Base-by-base conservation (phyloP, 805 yeast species). In the Hermanozyma aechmeae region DNA sequence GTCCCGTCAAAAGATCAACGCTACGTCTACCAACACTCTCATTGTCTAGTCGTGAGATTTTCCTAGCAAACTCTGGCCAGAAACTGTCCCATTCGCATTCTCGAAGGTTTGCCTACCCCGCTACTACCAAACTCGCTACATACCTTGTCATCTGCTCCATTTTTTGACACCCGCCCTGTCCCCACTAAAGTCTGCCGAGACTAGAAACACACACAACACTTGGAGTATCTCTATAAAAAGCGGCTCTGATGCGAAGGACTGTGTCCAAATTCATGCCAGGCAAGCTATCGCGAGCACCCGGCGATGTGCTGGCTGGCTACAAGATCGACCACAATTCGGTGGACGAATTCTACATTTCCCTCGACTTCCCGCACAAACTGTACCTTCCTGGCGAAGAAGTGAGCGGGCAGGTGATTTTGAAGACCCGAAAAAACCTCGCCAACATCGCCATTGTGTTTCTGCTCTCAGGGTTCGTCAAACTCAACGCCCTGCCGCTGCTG, bases 371-470 rank as follows among this genome's bases (percentile, higher is more conserved):
- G 1, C 94, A 83, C 50, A 71, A 72, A 39, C 58, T 70, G 4
- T 84, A 79, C 73, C 57, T 63, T n/a, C 95, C 96, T 0, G 92
- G 89, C 11, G 95, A 84, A 30, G 68, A 67, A 38, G 68, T 83
- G 3, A 53, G 65, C 1, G 93, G 93, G 11, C 76, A 72, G 40
- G 68, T 75, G 9, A 65, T 75, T 1, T 53, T 80, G 10, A 65
- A 70, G 4, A 49, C 78, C 29, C 70, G 70, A 45, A 71, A 68
- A 39, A 76, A 76, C 45, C 43, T 73, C 8, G 62, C 68, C 16
- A 71, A 76, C 37, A 61, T 76, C 13, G 57, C 63, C 26, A 60
- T 79, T 5, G 65, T 69, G 12, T 55, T 79, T 21, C 63, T 76
- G 2, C 53, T 79, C 23, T 46, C 68, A 0, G 82, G 86, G 5